A percentile compares a stretch with the other conserved stretches of the same genome.
Conservation (phyloP, 306 rosid species). For the Prosopis cineraria region DNA sequence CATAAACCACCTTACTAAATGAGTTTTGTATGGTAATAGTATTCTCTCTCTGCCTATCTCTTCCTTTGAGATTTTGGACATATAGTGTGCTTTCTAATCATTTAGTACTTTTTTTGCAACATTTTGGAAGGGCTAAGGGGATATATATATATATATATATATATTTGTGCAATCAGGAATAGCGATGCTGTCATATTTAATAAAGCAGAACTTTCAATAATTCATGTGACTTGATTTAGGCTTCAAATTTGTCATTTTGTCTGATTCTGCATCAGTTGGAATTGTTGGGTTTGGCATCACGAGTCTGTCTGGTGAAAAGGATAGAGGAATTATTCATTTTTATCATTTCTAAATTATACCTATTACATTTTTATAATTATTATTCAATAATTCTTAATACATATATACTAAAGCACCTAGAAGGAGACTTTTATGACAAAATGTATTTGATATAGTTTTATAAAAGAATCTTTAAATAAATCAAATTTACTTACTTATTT, state of each 20-base stretch:
- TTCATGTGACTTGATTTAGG: not conserved
- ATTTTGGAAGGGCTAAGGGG: not conserved
- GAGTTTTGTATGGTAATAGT: not conserved
- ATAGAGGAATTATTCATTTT: not conserved
- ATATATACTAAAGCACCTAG: not conserved
- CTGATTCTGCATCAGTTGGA: not conserved
- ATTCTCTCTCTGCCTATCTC: not conserved
- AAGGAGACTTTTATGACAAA: not conserved
- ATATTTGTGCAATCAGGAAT: not conserved
- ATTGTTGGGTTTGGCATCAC: not conserved
- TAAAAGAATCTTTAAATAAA: not conserved
- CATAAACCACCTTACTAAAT: not conserved
- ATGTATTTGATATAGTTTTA: not conserved
- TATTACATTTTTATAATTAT: not conserved
- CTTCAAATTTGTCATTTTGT: not conserved
- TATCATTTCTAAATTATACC: not conserved
- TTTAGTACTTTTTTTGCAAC: not conserved
- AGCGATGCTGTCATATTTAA: not conserved
- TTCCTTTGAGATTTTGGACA: not conserved
- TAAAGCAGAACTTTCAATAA: not conserved
- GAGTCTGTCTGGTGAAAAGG: not conserved
- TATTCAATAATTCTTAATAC: not conserved
- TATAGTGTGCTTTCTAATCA: no score
- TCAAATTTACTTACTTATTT: not conserved
- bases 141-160: not conserved